Evolutionary conservation across 2,329 filamentous ascomycete genomes (phyloP).

Genomic region (Claviceps paspali): DNA sequence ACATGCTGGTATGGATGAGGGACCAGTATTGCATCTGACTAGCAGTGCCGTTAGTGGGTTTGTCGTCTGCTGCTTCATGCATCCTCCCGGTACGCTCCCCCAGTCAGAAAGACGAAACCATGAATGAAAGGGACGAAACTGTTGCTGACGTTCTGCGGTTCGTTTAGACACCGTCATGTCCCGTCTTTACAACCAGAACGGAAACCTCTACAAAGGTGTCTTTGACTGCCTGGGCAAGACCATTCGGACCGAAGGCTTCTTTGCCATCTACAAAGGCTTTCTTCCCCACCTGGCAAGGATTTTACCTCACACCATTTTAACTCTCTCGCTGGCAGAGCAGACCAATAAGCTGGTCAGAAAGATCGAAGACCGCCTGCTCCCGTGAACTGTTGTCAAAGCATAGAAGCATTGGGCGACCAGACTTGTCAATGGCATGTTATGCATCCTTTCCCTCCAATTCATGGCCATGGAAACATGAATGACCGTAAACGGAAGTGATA

Average conservation of each 20-base stretch:
- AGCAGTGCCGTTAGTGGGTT: slow-evolving; percentile 86
- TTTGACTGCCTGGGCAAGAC: slow-evolving; percentile 89
- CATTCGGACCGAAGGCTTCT: slow-evolving; percentile 72
- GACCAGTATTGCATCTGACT: slow-evolving; percentile 71
- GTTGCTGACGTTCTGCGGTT: slow-evolving; percentile 5
- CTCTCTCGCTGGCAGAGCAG: slow-evolving; percentile 85
- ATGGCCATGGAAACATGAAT: too few species aligned
- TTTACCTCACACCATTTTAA: slow-evolving; percentile 87
- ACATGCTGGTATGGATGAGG: slow-evolving; percentile 81
- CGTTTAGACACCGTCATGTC: slow-evolving; percentile 84
- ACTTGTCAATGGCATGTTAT: background rate
- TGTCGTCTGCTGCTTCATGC: slow-evolving; percentile 95
- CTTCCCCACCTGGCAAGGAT: slow-evolving; percentile 89
- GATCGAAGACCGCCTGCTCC: slow-evolving; percentile 48
- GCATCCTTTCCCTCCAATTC: background rate
- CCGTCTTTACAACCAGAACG: slow-evolving; percentile 95
- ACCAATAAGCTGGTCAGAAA: slow-evolving; percentile 84
- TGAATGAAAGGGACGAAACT: background rate
- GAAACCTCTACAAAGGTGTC: slow-evolving; percentile 86
- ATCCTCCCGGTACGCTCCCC: slow-evolving; percentile 86
- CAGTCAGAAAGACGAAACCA: slow-evolving; percentile 16
- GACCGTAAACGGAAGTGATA: too few species aligned
- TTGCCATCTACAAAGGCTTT: slow-evolving; percentile 97
- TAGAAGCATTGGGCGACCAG: background rate
- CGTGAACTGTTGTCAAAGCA: slow-evolving; percentile 21